phyloP scores from a whole-genome alignment of 2,329 filamentous ascomycete genomes.

The Neocucurbitaria cava region DNA sequence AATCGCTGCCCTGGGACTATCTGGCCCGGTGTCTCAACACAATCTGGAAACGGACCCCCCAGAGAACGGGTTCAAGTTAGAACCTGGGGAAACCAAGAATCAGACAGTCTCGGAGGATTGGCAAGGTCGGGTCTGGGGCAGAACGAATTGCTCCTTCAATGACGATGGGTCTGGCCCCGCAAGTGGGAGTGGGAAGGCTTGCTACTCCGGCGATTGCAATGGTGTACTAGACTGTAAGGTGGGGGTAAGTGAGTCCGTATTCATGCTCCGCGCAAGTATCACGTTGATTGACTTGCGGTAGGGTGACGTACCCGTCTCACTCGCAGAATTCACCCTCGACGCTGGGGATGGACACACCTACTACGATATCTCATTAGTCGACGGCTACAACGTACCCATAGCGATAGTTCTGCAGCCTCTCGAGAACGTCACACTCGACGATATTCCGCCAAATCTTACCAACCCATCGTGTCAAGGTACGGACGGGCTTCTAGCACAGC shows the following conservation, averaged over 20 bases:
- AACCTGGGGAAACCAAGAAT: conserved; percentile 63
- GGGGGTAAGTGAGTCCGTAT: conserved; percentile 61
- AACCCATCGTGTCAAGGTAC: conserved; percentile 81
- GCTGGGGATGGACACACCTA: conserved; percentile 74
- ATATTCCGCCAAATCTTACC: conserved; percentile 76
- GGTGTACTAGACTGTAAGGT: conserved; percentile 72
- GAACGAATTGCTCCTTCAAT: conserved; percentile 83
- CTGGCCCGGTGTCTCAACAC: conserved; percentile 78
- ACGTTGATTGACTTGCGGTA: conserved; percentile 42
- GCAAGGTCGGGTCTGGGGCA: conserved; percentile 82
- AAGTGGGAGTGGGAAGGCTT: conserved; percentile 62
- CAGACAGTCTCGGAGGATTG: conserved; percentile 75
- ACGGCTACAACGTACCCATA: conserved; percentile 82
- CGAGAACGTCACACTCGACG: conserved; percentile 64
- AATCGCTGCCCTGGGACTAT: conserved; percentile 76
- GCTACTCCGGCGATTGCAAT: conserved; percentile 78
- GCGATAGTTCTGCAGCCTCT: conserved; percentile 62
- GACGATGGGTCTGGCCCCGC: conserved; percentile 64
- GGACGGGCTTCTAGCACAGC: conserved; percentile 61
- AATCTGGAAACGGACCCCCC: conserved; percentile 73
- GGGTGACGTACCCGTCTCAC: conserved; percentile 76
- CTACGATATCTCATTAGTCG: conserved; percentile 85
- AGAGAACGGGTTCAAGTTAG: conserved; percentile 72
- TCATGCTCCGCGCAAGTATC: neutral
- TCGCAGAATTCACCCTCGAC: conserved; percentile 81